A percentile compares a stretch with the other conserved stretches of the same genome.
Evolutionary conservation across 2,329 filamentous ascomycete species (phyloP).

Genomic region (Sordariomycetes sp.): DNA sequence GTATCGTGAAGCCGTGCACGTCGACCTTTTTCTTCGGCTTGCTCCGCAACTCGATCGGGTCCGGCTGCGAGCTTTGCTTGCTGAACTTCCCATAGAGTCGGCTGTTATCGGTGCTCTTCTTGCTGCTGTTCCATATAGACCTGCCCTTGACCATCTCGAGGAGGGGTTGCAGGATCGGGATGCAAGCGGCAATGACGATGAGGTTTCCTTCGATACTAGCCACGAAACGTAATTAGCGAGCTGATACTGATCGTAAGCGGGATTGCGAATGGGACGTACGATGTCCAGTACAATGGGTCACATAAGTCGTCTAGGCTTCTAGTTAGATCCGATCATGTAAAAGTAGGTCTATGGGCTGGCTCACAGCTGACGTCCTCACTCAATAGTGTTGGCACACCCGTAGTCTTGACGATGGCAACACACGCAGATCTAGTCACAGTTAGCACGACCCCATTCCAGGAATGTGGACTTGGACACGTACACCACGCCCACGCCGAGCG

Average conservation of each 20-base stretch:
- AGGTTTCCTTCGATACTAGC: constrained; percentile 13
- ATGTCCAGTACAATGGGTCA: neutral
- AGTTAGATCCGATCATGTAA: neutral
- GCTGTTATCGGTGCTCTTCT: constrained; percentile 6
- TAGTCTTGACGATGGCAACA: neutral
- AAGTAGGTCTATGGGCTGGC: neutral
- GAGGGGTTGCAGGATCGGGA: constrained; percentile 14
- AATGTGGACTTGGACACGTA: constrained; percentile 6
- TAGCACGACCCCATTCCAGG: neutral
- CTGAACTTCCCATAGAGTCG: neutral
- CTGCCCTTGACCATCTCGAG: constrained; percentile 10
- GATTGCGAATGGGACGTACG: neutral
- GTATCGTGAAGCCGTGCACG: neutral
- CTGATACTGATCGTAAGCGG: too few species aligned
- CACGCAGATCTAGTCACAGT: neutral
- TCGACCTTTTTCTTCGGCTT: neutral
- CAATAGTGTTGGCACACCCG: neutral
- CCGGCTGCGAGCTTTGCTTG: neutral
- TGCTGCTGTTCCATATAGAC: neutral
- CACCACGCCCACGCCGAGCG: constrained; percentile 14
- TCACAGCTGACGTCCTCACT: neutral
- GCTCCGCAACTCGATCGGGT: neutral
- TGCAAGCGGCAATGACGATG: constrained; percentile 16
- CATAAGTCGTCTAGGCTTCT: neutral
- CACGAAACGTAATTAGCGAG: neutral